These are phyloP conservation scores for Dittrichia graveolens DNA, from an alignment of 129 eudicot species.

Conservation along the genomic window DNA sequence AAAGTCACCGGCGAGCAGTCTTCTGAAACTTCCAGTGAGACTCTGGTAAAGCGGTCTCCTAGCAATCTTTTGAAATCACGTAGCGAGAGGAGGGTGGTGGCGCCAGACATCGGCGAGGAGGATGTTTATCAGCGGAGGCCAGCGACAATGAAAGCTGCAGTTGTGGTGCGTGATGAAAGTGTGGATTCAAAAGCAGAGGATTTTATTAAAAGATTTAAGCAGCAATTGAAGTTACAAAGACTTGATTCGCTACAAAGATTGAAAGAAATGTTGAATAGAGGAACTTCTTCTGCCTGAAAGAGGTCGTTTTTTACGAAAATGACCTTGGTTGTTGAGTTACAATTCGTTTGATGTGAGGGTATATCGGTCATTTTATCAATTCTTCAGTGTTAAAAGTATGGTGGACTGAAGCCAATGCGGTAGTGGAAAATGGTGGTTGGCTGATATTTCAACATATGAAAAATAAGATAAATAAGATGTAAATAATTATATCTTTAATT, in stretches of 20 bases:
- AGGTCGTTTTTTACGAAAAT: constrained; percentile 7
- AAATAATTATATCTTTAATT: too few relatives aligned
- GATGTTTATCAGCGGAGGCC: constrained; percentile 33
- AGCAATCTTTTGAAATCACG: constrained; percentile 35
- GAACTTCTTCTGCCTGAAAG: constrained; percentile 17
- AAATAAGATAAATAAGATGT: too few relatives aligned
- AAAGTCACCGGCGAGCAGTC: constrained; percentile 24
- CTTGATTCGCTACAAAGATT: constrained; percentile 56
- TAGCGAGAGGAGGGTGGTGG: constrained; percentile 31
- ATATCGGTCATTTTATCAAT: constrained; percentile 18
- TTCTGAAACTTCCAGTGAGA: neutral
- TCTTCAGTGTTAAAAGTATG: neutral
- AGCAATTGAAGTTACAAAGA: constrained; percentile 67
- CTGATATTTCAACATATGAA: too few relatives aligned
- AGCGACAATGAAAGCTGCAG: constrained; percentile 36
- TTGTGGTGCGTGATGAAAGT: constrained; percentile 38
- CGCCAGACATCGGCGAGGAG: constrained; percentile 21
- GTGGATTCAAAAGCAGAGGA: constrained; percentile 76
- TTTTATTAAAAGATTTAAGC: constrained; percentile 64
- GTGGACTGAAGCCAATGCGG: neutral
- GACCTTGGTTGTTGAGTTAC: neutral
- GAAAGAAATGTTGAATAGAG: constrained; percentile 51
- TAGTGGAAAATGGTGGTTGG: neutral
- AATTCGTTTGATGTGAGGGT: neutral
- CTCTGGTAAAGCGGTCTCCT: constrained; percentile 5